Base-by-base conservation (phyloP, 2,329 filamentous ascomycete species). In the Neofusicoccum ribis region DNA sequence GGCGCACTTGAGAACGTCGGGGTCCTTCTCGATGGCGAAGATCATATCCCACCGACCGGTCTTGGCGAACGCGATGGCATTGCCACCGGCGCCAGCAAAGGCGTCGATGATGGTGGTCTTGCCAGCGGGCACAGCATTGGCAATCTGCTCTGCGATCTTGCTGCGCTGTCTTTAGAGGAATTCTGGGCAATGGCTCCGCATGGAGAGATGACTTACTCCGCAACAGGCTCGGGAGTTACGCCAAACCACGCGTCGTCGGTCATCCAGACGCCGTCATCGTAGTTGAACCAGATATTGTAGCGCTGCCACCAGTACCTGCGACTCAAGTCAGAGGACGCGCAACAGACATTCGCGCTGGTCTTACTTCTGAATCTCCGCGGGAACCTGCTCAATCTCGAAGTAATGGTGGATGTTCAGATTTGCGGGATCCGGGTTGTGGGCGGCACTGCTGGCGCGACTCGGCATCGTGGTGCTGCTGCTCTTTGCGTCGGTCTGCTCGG, bases 201-300 rank as follows among this genome's bases (percentile, higher is more conserved):
- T 12, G 9, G 6, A 41, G 2, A 20, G 46, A 9, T 34, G 11
- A 80, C 83, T 72, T 82, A 95, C 91, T 85, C 88, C 67, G 95
- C 95, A 34, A 99, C 87, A 4, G 91, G 91, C 77, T 99, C 94
- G 14, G 95, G 93, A 0, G 96, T 99, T 7, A 98, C 93, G 64
- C 93, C 95, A 76, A 95, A 99, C 95, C 95, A 99, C 63, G 93
- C 91, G 79, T 94, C 90, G 75, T 96, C 89, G 0, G 96, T 99
- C 84, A 99, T 88, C 82, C 88, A 90, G 69, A 99, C 86, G 64
- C 93, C 94, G 66, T 93, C 85, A 75, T 97, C 90, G 75, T 97
- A 99, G 71, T 85, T 85, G 15, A 89, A 89, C 79, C 96, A 99
- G 69, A 99, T 91, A 61, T 88, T 89, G 76, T 95, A 89, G 66